These are phyloP conservation scores for Cyclotella baltica DNA, from an alignment of 108 stramenopile genomes.

Conservation along the genomic window DNA sequence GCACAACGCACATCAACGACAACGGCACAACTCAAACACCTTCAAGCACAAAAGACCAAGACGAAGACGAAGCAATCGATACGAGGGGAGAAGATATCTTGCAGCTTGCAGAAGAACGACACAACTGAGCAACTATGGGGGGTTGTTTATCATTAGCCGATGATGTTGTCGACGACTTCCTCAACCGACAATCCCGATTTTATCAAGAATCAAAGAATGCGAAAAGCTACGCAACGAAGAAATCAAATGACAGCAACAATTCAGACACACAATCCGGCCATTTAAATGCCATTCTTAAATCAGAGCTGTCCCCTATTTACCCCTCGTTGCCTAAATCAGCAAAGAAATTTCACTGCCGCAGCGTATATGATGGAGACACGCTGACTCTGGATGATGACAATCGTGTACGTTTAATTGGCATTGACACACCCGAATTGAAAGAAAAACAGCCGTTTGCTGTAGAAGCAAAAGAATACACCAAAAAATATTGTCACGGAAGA, in stretches of 20 bases:
- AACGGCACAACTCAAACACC: no score
- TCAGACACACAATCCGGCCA: background rate
- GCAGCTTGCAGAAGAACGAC: no score
- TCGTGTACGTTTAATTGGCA: conserved; percentile 75
- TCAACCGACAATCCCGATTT: conserved; percentile 39
- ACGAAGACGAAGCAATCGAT: no score
- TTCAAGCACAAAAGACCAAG: no score
- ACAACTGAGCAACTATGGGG: conserved; percentile 31
- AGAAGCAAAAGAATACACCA: conserved; percentile 84
- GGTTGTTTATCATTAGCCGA: conserved; percentile 36
- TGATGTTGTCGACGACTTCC: conserved; percentile 36
- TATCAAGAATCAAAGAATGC: conserved; percentile 45
- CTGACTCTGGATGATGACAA: conserved; percentile 67
- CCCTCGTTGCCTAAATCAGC: conserved; percentile 59
- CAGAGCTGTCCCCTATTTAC: conserved; percentile 57
- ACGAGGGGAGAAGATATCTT: no score
- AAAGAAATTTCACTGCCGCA: conserved; percentile 57
- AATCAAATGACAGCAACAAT: conserved; percentile 10
- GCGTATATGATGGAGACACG: conserved; percentile 87
- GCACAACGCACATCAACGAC: no score
- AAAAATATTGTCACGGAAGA: conserved; percentile 60
- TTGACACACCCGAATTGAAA: conserved; percentile 86
- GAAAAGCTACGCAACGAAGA: conserved; percentile 8
- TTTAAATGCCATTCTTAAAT: conserved; percentile 30
- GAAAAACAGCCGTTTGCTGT: conserved; percentile 78